phyloP scores from a whole-genome alignment of 78 protist genomes.

The Guillardia theta region DNA sequence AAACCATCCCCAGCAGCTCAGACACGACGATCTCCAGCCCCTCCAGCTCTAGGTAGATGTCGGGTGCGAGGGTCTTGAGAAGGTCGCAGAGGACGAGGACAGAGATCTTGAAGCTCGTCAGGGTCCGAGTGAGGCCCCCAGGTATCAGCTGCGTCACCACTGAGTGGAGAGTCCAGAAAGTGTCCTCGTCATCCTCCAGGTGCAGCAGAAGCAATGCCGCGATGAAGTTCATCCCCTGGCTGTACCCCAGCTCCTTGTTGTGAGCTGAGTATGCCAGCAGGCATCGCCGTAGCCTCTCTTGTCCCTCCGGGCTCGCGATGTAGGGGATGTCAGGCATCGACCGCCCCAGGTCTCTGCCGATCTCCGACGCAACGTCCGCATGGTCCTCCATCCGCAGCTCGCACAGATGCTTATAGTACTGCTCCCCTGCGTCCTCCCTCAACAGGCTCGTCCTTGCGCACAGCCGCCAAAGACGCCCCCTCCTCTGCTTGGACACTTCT shows the following conservation, averaged over 20 bases:
- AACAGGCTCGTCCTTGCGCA: background rate
- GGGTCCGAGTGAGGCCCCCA: background rate
- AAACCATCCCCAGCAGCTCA: background rate
- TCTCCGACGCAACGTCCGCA: background rate
- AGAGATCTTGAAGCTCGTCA: background rate
- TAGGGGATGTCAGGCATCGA: background rate
- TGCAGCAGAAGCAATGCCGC: constrained; percentile 71
- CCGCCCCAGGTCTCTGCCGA: background rate
- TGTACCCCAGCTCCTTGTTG: constrained; percentile 70
- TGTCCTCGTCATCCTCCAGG: constrained; percentile 65
- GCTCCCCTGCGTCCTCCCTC: background rate
- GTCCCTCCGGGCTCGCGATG: background rate
- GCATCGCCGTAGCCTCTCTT: background rate
- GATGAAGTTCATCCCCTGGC: constrained; percentile 74
- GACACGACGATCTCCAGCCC: background rate
- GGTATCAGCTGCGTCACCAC: background rate
- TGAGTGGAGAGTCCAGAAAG: background rate
- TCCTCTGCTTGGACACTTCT: background rate
- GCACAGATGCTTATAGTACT: background rate
- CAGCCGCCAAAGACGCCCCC: background rate
- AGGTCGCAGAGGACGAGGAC: constrained; percentile 5
- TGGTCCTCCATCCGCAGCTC: background rate
- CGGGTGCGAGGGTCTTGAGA: background rate
- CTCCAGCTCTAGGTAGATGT: background rate
- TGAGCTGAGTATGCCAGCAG: constrained; percentile 60